Conservation (phyloP, 2,329 filamentous ascomycete species). For the Trichophyton schoenleinii region DNA sequence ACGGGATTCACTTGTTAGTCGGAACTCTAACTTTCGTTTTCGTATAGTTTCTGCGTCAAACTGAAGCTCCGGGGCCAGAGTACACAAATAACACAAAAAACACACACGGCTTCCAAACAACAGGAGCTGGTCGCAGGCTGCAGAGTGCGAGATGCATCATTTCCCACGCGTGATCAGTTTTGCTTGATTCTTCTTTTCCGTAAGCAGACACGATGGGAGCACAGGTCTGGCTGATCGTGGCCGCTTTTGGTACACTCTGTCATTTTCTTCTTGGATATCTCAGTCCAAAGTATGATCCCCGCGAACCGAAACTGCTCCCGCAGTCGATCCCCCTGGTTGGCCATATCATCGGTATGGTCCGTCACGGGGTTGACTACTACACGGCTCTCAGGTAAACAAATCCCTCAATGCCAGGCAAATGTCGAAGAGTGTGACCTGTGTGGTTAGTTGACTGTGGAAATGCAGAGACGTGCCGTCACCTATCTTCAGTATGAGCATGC, state of each 20-base stretch:
- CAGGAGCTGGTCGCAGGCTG: too few species aligned
- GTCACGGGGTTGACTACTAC: conserved; percentile 18
- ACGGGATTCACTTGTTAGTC: background rate
- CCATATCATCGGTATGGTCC: conserved; percentile 17
- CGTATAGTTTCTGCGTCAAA: background rate
- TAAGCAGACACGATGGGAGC: background rate
- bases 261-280: background rate
- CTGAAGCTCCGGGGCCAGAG: too few species aligned
- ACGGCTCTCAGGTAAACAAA: conserved; percentile 10
- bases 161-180: too few species aligned
- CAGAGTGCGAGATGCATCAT: too few species aligned
- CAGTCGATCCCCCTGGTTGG: conserved; percentile 19
- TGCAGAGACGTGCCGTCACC: background rate
- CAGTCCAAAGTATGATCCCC: background rate
- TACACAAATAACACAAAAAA: too few species aligned
- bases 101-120: too few species aligned
- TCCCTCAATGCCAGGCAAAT: background rate
- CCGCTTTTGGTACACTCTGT: background rate
- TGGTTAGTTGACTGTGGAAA: background rate
- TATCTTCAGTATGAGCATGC: background rate
- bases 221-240: background rate
- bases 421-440: too few species aligned
- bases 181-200: too few species aligned
- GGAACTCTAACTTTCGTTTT: background rate
- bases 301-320: conserved; percentile 4